These are phyloP conservation scores for Scutellaria barbata DNA, from an alignment of 257 asterid genomes.

Conservation along the genomic window DNA sequence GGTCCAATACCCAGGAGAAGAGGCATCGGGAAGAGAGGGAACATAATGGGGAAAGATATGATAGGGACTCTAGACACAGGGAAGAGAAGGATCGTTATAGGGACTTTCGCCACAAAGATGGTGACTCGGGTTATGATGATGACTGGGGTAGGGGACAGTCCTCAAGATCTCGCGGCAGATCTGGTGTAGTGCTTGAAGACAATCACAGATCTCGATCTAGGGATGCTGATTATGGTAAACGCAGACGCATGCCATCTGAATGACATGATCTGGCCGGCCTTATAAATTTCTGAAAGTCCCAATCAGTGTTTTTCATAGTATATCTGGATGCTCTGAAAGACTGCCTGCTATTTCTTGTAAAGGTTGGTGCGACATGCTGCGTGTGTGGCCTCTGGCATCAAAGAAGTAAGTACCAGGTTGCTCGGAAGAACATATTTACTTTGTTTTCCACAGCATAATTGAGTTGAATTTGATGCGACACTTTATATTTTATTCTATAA, in stretches of 20 bases:
- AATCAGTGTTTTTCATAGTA: neutral
- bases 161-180: conserved; percentile 43
- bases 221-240: conserved; percentile 50
- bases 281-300: neutral
- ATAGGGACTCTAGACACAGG: conserved; percentile 42
- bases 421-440: neutral
- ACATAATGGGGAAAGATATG: conserved; percentile 41
- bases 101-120: conserved; percentile 43
- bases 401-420: conserved; percentile 8
- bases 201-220: conserved; percentile 49
- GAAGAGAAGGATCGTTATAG: conserved; percentile 46
- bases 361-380: neutral
- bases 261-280: conserved; percentile 17
- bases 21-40: conserved; percentile 74
- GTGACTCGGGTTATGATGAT: conserved; percentile 42
- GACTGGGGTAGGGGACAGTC: conserved; percentile 48
- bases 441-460: neutral
- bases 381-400: neutral
- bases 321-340: neutral
- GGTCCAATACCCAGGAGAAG: conserved; percentile 78
- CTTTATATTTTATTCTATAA: neutral
- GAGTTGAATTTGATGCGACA: no score
- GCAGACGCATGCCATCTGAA: conserved; percentile 54
- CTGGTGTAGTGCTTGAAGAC: conserved; percentile 37
- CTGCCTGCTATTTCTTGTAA: conserved; percentile 1